These are phyloP conservation scores for Agastache rugosa DNA, from an alignment of 257 asterid species.

Conservation along the genomic window DNA sequence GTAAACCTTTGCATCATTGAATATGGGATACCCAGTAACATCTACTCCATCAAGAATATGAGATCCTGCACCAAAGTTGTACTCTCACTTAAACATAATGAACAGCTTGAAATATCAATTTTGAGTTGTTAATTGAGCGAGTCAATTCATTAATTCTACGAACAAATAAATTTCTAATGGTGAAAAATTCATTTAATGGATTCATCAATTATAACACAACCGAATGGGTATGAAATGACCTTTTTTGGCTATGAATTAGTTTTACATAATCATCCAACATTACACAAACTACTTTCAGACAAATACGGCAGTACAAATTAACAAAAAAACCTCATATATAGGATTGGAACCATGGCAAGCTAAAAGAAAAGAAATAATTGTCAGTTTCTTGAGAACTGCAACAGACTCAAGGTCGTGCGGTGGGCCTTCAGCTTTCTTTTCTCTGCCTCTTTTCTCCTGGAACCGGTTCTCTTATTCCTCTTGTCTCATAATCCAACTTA, in stretches of 20 bases:
- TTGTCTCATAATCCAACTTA: not conserved
- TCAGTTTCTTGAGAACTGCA: not conserved
- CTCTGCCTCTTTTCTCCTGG: not conserved
- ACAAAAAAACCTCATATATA: not conserved
- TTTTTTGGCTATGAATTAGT: not conserved
- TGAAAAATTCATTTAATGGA: constrained; percentile 2
- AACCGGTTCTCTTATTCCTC: not conserved
- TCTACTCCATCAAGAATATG: constrained; percentile 87
- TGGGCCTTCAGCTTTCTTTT: constrained; percentile 8
- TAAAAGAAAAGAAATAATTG: not conserved
- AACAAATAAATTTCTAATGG: not conserved
- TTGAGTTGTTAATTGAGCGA: not conserved
- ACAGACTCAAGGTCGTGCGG: not conserved
- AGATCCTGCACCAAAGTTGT: constrained; percentile 67
- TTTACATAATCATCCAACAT: not conserved
- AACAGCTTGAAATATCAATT: constrained; percentile 10
- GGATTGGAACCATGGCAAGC: not conserved
- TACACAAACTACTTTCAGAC: not conserved
- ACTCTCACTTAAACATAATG: constrained; percentile 32
- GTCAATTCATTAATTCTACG: not conserved
- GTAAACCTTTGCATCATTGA: constrained; percentile 82
- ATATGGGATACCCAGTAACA: constrained; percentile 86
- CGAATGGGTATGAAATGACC: not conserved
- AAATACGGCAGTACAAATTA: not conserved
- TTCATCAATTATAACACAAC: constrained; percentile 17